Evolutionary conservation across 345 rosid genomes (phyloP).

Genomic region (Nephelium lappaceum): DNA sequence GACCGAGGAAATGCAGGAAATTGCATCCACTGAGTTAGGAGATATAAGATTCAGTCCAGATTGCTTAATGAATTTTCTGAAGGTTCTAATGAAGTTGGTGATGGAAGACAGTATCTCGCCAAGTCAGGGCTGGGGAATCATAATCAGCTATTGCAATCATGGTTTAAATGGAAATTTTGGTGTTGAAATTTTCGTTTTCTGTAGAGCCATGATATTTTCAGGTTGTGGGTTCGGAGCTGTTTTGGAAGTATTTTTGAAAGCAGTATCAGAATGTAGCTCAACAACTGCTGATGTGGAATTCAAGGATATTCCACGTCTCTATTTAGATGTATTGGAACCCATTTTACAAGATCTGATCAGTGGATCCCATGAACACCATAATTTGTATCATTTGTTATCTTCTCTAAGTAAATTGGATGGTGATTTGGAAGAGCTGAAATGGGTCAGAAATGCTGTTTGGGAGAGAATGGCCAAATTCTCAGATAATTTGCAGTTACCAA

Average conservation of each 20-base stretch:
- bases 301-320: slow-evolving; percentile 61
- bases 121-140: slow-evolving; percentile 81
- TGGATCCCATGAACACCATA: slow-evolving; percentile 50
- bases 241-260: slow-evolving; percentile 67
- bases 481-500: slow-evolving; percentile 73
- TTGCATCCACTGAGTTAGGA: slow-evolving; percentile 36
- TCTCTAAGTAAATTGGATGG: slow-evolving; percentile 85
- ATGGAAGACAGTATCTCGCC: slow-evolving; percentile 91
- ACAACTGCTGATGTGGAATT: slow-evolving; percentile 30
- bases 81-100: slow-evolving; percentile 68
- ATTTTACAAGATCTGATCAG: slow-evolving; percentile 54
- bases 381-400: slow-evolving; percentile 62
- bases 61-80: slow-evolving; percentile 61
- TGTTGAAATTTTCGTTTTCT: slow-evolving; percentile 54
- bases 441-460: slow-evolving; percentile 78
- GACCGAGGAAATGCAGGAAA: slow-evolving; percentile 76
- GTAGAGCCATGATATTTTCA: slow-evolving; percentile 82
- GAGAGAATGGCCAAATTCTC: slow-evolving; percentile 68
- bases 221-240: slow-evolving; percentile 80
- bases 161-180: slow-evolving; percentile 56
- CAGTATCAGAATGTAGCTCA: slow-evolving; percentile 35
- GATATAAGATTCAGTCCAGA: slow-evolving; percentile 50
- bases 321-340: slow-evolving; percentile 62
- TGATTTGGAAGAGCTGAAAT: slow-evolving; percentile 60
- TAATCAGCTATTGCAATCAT: slow-evolving; percentile 49